Evolutionary conservation across 2,329 filamentous ascomycete genomes (phyloP), one percentile per base, ranked within the genome.

Genomic region (Epichloe coenophiala): DNA sequence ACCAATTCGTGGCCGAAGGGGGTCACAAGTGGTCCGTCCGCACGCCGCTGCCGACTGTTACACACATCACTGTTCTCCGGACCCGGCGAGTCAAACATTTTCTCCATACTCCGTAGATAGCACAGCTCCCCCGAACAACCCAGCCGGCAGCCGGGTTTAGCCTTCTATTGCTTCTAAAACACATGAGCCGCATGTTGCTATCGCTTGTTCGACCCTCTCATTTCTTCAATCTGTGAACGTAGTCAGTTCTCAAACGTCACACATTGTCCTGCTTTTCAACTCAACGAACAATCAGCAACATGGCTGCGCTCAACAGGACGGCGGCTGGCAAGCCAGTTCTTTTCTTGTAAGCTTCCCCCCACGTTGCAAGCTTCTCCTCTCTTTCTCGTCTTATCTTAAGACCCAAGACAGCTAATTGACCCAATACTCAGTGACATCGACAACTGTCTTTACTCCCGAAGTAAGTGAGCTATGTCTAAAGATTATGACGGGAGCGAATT

Each of bases 381-480:
- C 31, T 9, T 31, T 31, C 9, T 31, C 31, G 31, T 31, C 4
- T 23, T 21, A 12, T 19, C 9, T 2, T 0, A n/a, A n/a, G 36
- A 6, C 3, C 19, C 19, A 13, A 17, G 7, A 9, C 15, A 19
- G 23, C n/a, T 21, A 36, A 37, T 37, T 13, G 21, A 50, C 35
- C 6, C 45, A 13, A 45, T 15, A 7, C 17, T 80, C 67, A 97
- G 96, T 63, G 93, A 98, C 65, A 97, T 98, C 63, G 93, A 98
- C 74, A 98, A 98, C 64, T 98, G 94, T 69, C 79, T 97, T 51
- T 97, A 96, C 62, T 82, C 90, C 0, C 89, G 84, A 68, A 90
- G 87, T 89, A 63, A 68, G 77, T 64, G 43, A 3, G 31, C 31
- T 4, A 31, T 31, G 31, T 17, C 4, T 37, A 5, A 7, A 15